Base-by-base conservation (phyloP, 257 asterid genomes). In the Coffea canephora region DNA sequence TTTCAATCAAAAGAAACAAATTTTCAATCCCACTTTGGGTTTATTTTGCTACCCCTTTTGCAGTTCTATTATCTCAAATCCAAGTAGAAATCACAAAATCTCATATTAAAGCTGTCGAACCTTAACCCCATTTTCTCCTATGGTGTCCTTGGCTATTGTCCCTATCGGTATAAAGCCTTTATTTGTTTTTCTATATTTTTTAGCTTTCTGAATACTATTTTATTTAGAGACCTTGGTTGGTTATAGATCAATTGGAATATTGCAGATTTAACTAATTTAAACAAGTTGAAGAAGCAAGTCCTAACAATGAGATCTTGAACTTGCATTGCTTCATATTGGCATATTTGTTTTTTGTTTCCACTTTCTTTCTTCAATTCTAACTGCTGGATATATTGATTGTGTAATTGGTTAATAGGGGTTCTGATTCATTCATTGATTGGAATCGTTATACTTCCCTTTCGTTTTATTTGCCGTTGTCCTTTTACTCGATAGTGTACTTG, bases 301-400 rank as follows among this genome's bases (percentile, higher is more conserved):
- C 8, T 45, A 6, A 8, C 36, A 16, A 45, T 69, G 36, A 55
- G 80, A 81, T 75, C 79, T 69, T 45, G 79, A 75, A 45, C 67
- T 46, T 48, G 67, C 50, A 4, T 41, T 41, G 62, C 62, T 55
- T 54, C 6, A 52, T 80, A 10, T 57, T 49, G 34, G 61, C 48
- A 36, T 27, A 36, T 12, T 65, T 39, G 39, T n/a, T 61, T 78
- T 15, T 36, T 31, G 31, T 31, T 31, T 31, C 31, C 31, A 31
- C 31, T 31, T 31, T 59, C 31, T 50, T 31, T 31, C 31, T 31
- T 31, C 31, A 31, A 31, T 31, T 31, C 31, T 31, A 31, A 31
- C 31, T 31, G 31, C 31, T 31, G 31, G 31, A 31, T 31, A 31
- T 31, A 31, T 31, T 31, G 31, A 31, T 31, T 31, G 31, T 31